A percentile compares a stretch with the other conserved stretches of the same genome.
Conservation (phyloP, 805 yeast species). For the Cyberlindnera nakhonratchasimensis region DNA sequence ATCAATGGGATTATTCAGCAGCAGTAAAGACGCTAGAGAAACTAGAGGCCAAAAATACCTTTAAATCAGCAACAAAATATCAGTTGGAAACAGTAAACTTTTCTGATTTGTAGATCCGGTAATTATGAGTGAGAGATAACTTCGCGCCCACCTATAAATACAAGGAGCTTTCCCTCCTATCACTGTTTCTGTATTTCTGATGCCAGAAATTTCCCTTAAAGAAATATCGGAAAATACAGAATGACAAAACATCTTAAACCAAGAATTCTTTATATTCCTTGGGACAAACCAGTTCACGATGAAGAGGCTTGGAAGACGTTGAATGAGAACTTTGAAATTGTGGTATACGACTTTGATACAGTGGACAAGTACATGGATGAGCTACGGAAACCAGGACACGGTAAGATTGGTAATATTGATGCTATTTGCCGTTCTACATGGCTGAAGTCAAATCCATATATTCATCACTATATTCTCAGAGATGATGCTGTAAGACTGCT, state of each 20-base stretch:
- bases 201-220: background rate
- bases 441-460: constrained; percentile 38
- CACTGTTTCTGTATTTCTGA: background rate
- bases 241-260: constrained; percentile 27
- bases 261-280: constrained; percentile 36
- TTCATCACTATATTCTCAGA: constrained; percentile 35
- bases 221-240: background rate
- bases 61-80: background rate
- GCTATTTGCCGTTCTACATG: constrained; percentile 38
- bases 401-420: constrained; percentile 33
- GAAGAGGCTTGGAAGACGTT: constrained; percentile 35
- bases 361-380: constrained; percentile 36
- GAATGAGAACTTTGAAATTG: constrained; percentile 35
- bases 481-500: constrained; percentile 31
- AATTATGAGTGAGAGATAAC: too few species aligned
- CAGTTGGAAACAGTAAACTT: background rate
- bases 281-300: constrained; percentile 37
- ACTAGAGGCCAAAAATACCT: constrained; percentile 24
- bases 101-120: too few species aligned
- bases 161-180: too few species aligned
- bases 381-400: constrained; percentile 33
- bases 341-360: constrained; percentile 32
- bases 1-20: constrained; percentile 28
- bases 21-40: constrained; percentile 20
- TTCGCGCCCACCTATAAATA: too few species aligned